phyloP scores from a whole-genome alignment of 169 alveolate genomes.

The Eimeria mitis region DNA sequence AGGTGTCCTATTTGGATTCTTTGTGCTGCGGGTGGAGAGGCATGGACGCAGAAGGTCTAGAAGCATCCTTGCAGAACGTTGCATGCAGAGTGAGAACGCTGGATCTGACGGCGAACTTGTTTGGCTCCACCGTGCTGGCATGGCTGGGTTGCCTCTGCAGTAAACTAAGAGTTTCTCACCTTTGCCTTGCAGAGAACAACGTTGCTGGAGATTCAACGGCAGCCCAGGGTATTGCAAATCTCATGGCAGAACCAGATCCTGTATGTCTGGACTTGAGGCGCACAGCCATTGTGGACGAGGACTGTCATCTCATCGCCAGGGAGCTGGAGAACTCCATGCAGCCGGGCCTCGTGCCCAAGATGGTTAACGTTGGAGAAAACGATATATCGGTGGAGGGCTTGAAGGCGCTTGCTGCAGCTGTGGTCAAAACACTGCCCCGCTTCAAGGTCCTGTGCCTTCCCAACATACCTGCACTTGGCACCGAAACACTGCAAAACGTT shows the following conservation, averaged over 20 bases:
- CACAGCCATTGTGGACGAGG: conserved; percentile 53
- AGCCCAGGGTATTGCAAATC: conserved; percentile 28
- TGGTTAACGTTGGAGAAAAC: conserved; percentile 43
- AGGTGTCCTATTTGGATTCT: conserved; percentile 37
- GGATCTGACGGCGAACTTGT: conserved; percentile 61
- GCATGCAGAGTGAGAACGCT: conserved; percentile 30
- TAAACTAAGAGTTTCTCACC: conserved; percentile 28
- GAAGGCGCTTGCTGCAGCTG: conserved; percentile 20
- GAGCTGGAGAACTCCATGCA: conserved; percentile 13
- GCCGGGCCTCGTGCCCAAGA: conserved; percentile 39
- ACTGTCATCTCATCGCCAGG: conserved; percentile 19
- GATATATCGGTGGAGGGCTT: conserved; percentile 37
- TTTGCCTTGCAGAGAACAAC: conserved; percentile 41
- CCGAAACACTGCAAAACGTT: background rate
- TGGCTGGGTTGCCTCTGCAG: background rate
- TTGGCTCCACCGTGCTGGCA: conserved; percentile 36
- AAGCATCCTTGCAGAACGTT: conserved; percentile 9
- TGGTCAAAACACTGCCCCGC: conserved; percentile 44
- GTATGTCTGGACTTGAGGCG: conserved; percentile 54
- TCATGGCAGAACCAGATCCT: conserved; percentile 20
- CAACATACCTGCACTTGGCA: conserved; percentile 8
- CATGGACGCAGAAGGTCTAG: conserved; percentile 31
- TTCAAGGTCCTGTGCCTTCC: conserved; percentile 57
- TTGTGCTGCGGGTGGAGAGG: conserved; percentile 61
- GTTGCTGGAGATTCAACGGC: conserved; percentile 6